phyloP scores from a whole-genome alignment of 2,329 filamentous ascomycete species.

The Penicillium freii region DNA sequence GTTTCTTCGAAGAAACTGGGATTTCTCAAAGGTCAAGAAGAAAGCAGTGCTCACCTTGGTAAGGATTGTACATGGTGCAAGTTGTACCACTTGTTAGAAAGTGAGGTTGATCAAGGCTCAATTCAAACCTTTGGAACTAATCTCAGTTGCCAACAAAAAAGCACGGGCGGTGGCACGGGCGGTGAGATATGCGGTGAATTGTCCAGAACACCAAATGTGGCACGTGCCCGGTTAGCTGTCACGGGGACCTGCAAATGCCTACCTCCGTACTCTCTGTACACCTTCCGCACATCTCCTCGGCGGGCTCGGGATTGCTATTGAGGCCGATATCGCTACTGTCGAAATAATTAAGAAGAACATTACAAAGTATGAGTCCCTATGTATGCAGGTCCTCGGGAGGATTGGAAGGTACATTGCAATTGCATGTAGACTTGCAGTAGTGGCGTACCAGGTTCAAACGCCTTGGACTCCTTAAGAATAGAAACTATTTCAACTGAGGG shows the following conservation, averaged over 20 bases:
- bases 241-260: not conserved
- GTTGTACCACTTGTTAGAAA: constrained; percentile 3
- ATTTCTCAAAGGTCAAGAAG: not conserved
- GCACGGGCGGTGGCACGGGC: not conserved
- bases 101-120: constrained; percentile 2
- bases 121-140: not conserved
- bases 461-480: not conserved
- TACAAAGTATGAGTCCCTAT: too few relatives aligned
- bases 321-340: not conserved
- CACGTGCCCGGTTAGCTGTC: not conserved
- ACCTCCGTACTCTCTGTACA: not conserved
- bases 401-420: not conserved
- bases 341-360: not conserved
- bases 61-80: constrained; percentile 45
- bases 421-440: not conserved
- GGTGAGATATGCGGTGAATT: not conserved
- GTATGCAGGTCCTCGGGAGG: not conserved
- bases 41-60: constrained; percentile 38
- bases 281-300: not conserved
- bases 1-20: not conserved
- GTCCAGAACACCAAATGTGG: not conserved
- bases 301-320: not conserved
- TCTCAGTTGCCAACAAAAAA: not conserved
- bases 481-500: not conserved
- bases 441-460: not conserved